Percentiles rank a stretch among this genome's conserved stretches.
Conservation (phyloP, 805 yeast genomes). For the Torulaspora franciscae region DNA sequence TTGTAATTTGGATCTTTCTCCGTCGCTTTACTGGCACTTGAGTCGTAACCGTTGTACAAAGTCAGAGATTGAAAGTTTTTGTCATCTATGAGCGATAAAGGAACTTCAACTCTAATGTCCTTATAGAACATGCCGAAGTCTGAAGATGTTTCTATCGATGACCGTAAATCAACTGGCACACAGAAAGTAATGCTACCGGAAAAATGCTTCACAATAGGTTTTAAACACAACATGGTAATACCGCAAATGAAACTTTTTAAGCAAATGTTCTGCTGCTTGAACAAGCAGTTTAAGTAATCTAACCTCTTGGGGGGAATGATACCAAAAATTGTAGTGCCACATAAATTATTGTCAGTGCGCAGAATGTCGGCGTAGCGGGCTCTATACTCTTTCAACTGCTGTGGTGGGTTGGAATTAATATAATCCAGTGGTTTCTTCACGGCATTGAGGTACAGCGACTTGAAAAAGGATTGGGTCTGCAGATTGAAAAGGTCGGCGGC, state of each 20-base stretch:
- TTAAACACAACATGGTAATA: slow-evolving; percentile 27
- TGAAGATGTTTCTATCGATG: slow-evolving; percentile 10
- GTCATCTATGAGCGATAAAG: slow-evolving; percentile 25
- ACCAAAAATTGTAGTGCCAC: slow-evolving; percentile 32
- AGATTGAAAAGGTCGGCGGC: slow-evolving; percentile 23
- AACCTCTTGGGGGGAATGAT: slow-evolving; percentile 18
- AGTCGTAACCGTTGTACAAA: slow-evolving; percentile 22
- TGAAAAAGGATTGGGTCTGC: slow-evolving; percentile 30
- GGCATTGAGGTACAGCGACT: slow-evolving; percentile 22
- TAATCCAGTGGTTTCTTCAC: slow-evolving; percentile 27
- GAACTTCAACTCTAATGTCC: slow-evolving; percentile 27
- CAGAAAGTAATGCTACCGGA: slow-evolving; percentile 22
- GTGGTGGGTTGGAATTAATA: slow-evolving; percentile 13
- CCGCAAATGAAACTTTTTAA: slow-evolving; percentile 29
- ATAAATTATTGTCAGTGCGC: slow-evolving; percentile 16
- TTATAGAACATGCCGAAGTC: slow-evolving; percentile 26
- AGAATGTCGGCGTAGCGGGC: slow-evolving; percentile 14
- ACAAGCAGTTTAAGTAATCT: slow-evolving; percentile 12
- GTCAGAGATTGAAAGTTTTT: slow-evolving; percentile 12
- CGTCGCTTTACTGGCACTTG: slow-evolving; percentile 13
- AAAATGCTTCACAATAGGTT: slow-evolving; percentile 22
- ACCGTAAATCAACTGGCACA: slow-evolving; percentile 25
- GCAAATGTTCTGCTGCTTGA: slow-evolving; percentile 21
- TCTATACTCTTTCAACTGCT: slow-evolving; percentile 9
- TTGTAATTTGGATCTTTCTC: slow-evolving; percentile 14